Evolutionary conservation across 306 rosid species (phyloP), one percentile per base, ranked within the genome.

Genomic region (Ceratonia siliqua): DNA sequence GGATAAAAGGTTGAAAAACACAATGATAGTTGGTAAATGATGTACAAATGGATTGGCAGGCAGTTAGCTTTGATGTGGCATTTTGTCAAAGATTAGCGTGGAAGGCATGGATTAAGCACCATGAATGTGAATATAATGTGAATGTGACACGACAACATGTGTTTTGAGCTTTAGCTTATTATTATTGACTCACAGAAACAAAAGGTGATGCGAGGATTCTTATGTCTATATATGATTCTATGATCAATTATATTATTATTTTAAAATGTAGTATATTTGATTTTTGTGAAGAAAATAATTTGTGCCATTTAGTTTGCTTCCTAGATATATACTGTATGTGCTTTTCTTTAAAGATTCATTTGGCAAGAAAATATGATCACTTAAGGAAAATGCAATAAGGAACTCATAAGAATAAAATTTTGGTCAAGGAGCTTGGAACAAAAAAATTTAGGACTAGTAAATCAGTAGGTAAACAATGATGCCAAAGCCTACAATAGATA

Each of bases 41-140:
- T 73, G 56, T 42, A 62, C 33, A 81, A 73, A 56, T 75, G 18
- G 77, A 48, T 78, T 84, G 70, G 81, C 76, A 78, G 41, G 85
- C 52, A 83, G 68, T 69, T 24, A n/a, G n/a, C n/a, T n/a, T 75
- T 70, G 52, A 62, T 41, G 53, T 67, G 21, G 8, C 45, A 70
- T 17, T 80, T 86, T 86, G 87, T 86, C 91, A 86, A 88, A 81
- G 86, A 90, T 86, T 85, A 85, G 86, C 77, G 79, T 82, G 92
- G 73, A 55, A 58, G 53, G 77, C 84, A 86, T 81, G 86, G 78
- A 72, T 72, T 33, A 42, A 70, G 87, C 84, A 78, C 42, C 57
- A 76, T 84, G 88, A 88, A 75, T 85, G 74, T 81, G 82, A 86
- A n/a, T n/a, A n/a, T n/a, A n/a, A n/a, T n/a, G n/a, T n/a, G n/a